Evolutionary conservation across 2,329 filamentous ascomycete species (phyloP), one percentile per base, ranked within the genome.

Genomic region (Sporothrix protearum): DNA sequence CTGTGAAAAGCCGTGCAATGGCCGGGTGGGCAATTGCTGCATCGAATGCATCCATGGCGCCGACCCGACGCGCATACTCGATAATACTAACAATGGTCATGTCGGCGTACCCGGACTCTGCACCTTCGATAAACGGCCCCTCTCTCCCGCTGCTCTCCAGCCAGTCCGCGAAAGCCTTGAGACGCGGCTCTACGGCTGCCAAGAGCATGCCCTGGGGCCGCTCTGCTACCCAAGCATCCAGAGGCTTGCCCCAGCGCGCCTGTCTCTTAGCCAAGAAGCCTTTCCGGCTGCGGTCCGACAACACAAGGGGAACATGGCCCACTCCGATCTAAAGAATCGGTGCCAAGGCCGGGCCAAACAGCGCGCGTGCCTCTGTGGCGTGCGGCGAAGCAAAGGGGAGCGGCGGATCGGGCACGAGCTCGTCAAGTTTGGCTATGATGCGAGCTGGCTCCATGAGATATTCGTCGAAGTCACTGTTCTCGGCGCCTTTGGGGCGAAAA

Each of bases 71-170:
- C 7, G 25, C 42, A 49, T 47, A 49, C 25, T 66, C 63, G 42
- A 66, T 42, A 14, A 49, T 66, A 16, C 63, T 66, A 14, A 64
- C 61, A 64, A 64, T 30, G 2, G 61, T 64, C 61, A 64, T 28
- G 39, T 64, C 61, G 30, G 61, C 39, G 14, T 64, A 64, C 12
- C 42, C 12, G 0, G 61, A n/a, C 39, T 47, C 22, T 3, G 8
- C 2, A 39, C 61, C 61, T 25, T 64, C 61, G 22, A 64, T 64
- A 30, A 64, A 64, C 39, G 61, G 39, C 25, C 39, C 39, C 22
- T 64, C 39, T 10, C n/a, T 33, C 9, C 59, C 22, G 22, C 14
- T 30, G 14, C 14, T 12, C 12, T 47, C 61, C 6, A 64, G 39
- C 61, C 61, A 64, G 4, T 45, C n/a, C 25, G 39, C 61, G 47